Base-by-base conservation (phyloP, 1,284 basidiomycete genomes). In the Cutaneotrichosporon curvatum region DNA sequence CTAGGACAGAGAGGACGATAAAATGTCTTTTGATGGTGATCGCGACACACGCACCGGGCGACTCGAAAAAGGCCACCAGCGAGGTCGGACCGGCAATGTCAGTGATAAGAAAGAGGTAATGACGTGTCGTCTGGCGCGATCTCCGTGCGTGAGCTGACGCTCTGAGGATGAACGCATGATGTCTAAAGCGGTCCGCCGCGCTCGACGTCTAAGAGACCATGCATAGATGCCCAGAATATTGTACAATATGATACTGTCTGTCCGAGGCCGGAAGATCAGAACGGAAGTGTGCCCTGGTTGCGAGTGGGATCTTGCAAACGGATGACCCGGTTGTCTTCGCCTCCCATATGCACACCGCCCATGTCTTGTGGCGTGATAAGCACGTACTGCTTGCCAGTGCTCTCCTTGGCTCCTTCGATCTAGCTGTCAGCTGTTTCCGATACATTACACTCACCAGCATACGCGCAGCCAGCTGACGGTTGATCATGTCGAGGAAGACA, bases 401-500 rank as follows among this genome's bases (percentile, higher is more conserved):
- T 84, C 15, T 81, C 76, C 59, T 84, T 85, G 7, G 89, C 89
- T 3, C 85, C 87, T 32, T 91, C 85, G 58, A 91, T 85, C 84
- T 87, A n/a, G n/a, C n/a, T n/a, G 55, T 38, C 12, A 36, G 34
- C 19, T 21, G 37, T 47, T 43, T 12, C 42, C 15, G 45, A 39
- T 30, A n/a, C n/a, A n/a, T n/a, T n/a, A n/a, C n/a, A n/a, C 81
- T 40, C 48, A 87, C 85, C 79, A 96, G 86, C 83, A 92, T 87
- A 69, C 80, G 84, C 80, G 91, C 89, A 51, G 86, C 85, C 56
- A 94, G 84, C 48, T 82, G 81, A 30, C 94, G 81, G 67, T 96
- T 96, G 48, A 90, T 84, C 20, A 85, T 83, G 65, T 97, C 92
- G 84, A 95, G 89, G 75, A 94, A 96, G 12, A 96, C 91, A 58